Percentiles rank a stretch among this genome's conserved stretches.
phyloP scores from a whole-genome alignment of 2,329 filamentous ascomycete genomes.

The Colletotrichum graminicola region DNA sequence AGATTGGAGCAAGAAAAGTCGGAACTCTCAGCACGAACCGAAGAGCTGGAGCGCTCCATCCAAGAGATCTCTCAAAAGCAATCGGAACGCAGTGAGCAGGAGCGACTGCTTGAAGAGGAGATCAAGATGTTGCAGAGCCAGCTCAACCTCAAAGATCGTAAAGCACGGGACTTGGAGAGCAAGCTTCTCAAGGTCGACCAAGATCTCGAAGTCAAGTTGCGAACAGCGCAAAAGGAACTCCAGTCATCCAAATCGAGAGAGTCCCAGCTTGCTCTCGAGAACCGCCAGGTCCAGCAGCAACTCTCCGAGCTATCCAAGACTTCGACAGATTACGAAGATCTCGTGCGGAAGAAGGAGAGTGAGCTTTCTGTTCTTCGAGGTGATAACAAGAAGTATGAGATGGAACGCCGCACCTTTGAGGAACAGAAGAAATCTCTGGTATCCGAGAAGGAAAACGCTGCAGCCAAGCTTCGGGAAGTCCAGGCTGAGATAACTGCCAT shows the following conservation, averaged over 20 bases:
- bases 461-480: conserved; percentile 81
- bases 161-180: conserved; percentile 86
- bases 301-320: conserved; percentile 89
- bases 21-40: conserved; percentile 75
- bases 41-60: conserved; percentile 78
- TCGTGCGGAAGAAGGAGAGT: conserved; percentile 93
- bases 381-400: conserved; percentile 86
- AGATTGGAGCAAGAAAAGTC: conserved; percentile 89
- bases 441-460: conserved; percentile 83
- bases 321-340: conserved; percentile 94
- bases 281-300: conserved; percentile 84
- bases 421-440: conserved; percentile 79
- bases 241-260: conserved; percentile 79
- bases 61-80: conserved; percentile 77
- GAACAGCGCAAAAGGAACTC: conserved; percentile 82
- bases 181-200: conserved; percentile 89
- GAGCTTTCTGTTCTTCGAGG: conserved; percentile 87
- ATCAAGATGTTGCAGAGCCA: conserved; percentile 94
- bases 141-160: conserved; percentile 87
- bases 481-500: conserved; percentile 91
- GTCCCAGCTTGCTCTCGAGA: conserved; percentile 82
- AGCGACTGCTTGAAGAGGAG: conserved; percentile 83
- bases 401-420: conserved; percentile 82
- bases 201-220: conserved; percentile 88
- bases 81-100: conserved; percentile 79